These are phyloP conservation scores for Trametes cubensis DNA, from an alignment of 768 basidiomycete genomes.

Conservation along the genomic window DNA sequence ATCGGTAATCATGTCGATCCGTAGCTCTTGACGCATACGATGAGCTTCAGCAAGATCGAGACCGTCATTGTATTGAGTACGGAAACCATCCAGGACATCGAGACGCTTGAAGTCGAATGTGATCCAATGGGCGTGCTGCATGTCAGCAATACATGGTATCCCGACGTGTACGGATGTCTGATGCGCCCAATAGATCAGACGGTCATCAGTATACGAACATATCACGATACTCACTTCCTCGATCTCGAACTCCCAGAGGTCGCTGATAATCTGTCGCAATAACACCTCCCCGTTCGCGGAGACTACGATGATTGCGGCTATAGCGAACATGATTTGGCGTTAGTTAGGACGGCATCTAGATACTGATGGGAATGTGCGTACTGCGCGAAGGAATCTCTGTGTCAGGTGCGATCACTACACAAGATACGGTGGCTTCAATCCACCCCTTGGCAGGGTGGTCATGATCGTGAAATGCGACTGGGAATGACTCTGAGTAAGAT, in stretches of 20 bases:
- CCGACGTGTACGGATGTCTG: no score
- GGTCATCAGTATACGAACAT: no score
- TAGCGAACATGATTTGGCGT: not conserved
- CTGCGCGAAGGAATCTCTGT: not conserved
- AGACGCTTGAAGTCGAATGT: not conserved
- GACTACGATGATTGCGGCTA: not conserved
- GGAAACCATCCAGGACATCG: not conserved
- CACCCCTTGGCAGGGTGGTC: no score
- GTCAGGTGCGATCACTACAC: not conserved
- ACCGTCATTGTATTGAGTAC: not conserved
- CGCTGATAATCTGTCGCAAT: not conserved
- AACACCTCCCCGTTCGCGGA: not conserved
- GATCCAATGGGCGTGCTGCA: not conserved
- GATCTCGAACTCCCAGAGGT: not conserved
- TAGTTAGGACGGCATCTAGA: not conserved
- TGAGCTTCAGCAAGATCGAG: not conserved
- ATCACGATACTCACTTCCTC: not conserved
- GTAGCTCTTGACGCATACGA: not conserved
- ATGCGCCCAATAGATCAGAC: no score
- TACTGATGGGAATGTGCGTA: not conserved
- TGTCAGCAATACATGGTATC: not conserved
- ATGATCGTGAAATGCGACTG: no score
- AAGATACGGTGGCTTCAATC: no score
- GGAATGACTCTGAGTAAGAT: no score
- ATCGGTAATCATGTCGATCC: not conserved